Evolutionary conservation across 495 filamentous ascomycete genomes (phyloP).

Genomic region (Opeltia flavorubescens): DNA sequence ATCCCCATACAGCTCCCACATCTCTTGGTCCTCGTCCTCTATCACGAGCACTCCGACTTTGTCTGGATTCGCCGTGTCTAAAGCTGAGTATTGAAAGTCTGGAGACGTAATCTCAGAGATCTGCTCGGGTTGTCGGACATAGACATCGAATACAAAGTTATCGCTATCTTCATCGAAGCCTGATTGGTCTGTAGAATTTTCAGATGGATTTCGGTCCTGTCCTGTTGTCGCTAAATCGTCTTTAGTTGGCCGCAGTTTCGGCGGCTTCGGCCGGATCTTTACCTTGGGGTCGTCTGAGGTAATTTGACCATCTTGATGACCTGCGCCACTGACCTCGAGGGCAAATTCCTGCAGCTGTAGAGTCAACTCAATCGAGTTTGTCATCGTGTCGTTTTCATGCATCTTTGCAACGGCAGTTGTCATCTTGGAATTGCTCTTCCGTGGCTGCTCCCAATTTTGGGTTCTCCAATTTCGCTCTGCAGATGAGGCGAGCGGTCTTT

Average conservation of each 20-base stretch:
- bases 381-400: background rate
- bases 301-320: constrained; percentile 18
- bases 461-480: constrained; percentile 3
- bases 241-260: constrained; percentile 16
- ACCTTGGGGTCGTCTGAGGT: constrained; percentile 4
- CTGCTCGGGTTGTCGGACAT: constrained; percentile 27
- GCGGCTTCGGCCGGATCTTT: constrained; percentile 19
- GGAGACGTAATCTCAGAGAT: background rate
- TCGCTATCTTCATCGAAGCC: constrained; percentile 31
- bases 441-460: constrained; percentile 2
- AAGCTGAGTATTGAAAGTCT: background rate
- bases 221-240: constrained; percentile 7
- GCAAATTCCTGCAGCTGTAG: constrained; percentile 33
- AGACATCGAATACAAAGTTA: constrained; percentile 48
- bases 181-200: constrained; percentile 14
- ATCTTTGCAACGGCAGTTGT: background rate
- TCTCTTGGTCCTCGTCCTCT: constrained; percentile 38
- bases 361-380: constrained; percentile 26
- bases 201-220: constrained; percentile 13
- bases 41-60: constrained; percentile 47
- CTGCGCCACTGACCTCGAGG: constrained; percentile 19
- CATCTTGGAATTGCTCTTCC: background rate
- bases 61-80: background rate
- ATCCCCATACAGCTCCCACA: constrained; percentile 43
- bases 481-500: constrained; percentile 1